Percentiles rank a stretch among this genome's conserved stretches.
Conservation (phyloP, 768 basidiomycete genomes). For the Mycena albidolilacea region DNA sequence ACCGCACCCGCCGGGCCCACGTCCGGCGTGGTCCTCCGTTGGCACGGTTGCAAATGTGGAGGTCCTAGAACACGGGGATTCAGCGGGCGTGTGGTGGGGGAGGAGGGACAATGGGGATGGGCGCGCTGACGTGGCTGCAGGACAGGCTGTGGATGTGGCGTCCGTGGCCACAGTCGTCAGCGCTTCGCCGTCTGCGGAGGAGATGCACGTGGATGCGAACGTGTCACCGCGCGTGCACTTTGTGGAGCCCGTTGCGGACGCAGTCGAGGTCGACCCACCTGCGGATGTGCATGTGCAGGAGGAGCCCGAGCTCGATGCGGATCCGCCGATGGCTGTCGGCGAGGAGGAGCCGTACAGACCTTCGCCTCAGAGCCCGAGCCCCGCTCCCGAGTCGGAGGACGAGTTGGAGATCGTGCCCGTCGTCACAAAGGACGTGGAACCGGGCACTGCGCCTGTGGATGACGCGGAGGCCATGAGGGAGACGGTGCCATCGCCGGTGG, state of each 20-base stretch:
- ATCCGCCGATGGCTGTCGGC: background rate
- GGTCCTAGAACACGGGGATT: background rate
- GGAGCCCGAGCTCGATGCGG: background rate
- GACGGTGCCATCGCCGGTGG: background rate
- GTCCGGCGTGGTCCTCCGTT: background rate
- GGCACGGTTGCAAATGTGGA: conserved; percentile 6
- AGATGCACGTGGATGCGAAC: too few relatives aligned
- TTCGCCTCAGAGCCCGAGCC: conserved; percentile 31
- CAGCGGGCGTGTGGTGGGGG: background rate
- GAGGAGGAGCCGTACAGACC: conserved; percentile 30
- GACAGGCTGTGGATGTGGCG: background rate
- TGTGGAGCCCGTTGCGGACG: too few relatives aligned
- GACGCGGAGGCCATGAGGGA: background rate
- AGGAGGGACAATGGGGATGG: background rate
- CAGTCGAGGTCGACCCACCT: background rate
- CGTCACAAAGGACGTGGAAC: background rate
- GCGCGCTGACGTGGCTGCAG: background rate
- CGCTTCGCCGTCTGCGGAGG: background rate
- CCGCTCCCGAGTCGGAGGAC: conserved; percentile 23
- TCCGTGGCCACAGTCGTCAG: background rate
- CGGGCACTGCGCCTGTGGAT: conserved; percentile 4
- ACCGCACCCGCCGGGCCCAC: conserved; percentile 3
- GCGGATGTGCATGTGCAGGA: background rate
- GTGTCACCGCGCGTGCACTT: too few relatives aligned
- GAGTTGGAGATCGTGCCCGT: conserved; percentile 17